Conservation (phyloP, 1,139 yeast genomes). For the Yamadazyma blattariae region DNA sequence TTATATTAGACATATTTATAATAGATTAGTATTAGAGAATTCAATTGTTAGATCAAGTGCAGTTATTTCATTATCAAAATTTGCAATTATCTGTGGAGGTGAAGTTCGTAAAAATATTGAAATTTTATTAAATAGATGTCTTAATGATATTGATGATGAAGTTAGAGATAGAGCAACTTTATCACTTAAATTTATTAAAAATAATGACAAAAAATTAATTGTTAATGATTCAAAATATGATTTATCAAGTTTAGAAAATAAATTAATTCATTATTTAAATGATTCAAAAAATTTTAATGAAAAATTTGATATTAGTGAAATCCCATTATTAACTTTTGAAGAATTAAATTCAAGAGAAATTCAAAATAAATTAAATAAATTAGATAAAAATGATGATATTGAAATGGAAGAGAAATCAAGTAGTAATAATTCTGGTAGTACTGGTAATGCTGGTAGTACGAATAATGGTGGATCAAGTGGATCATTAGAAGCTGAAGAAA, state of each 20-base stretch:
- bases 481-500: conserved; percentile 7
- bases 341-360: conserved; percentile 62
- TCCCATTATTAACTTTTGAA: conserved; percentile 62
- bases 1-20: conserved; percentile 93
- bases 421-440: conserved; percentile 11
- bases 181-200: conserved; percentile 65
- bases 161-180: conserved; percentile 97
- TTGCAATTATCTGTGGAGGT: conserved; percentile 77
- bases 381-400: conserved; percentile 24
- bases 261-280: conserved; percentile 68
- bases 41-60: conserved; percentile 96
- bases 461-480: neutral
- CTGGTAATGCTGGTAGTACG: conserved; percentile 3
- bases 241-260: conserved; percentile 71
- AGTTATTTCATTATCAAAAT: conserved; percentile 86
- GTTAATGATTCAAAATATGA: conserved; percentile 72
- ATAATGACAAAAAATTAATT: conserved; percentile 52
- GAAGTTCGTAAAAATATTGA: conserved; percentile 66
- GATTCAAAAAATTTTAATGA: conserved; percentile 55
- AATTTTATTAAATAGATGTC: conserved; percentile 76
- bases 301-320: conserved; percentile 69
- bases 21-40: conserved; percentile 93
- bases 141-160: conserved; percentile 90
- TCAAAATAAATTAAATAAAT: conserved; percentile 54
- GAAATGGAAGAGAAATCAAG: conserved; percentile 13